Percentiles rank a stretch among this genome's conserved stretches.
Conservation (phyloP, 495 filamentous ascomycete species). For the Sordaria brevicollis region DNA sequence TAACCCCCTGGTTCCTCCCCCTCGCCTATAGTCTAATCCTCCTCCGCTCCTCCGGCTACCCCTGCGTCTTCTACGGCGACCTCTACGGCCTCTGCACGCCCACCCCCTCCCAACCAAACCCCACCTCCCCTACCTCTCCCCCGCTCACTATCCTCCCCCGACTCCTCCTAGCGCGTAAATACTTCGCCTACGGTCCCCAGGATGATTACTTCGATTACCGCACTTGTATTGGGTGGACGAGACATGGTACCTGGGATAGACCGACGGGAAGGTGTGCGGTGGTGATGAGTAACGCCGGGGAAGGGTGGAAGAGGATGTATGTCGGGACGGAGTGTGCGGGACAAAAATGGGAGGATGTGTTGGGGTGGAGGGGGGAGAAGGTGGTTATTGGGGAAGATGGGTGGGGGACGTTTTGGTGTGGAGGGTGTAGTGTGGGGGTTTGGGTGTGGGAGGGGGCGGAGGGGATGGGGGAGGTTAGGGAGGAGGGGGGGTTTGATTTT, state of each 20-base stretch:
- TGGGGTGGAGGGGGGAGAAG: conserved; percentile 33
- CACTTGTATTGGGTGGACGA: conserved; percentile 62
- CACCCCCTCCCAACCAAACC: conserved; percentile 33
- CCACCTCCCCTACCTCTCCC: conserved; percentile 40
- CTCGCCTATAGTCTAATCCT: conserved; percentile 56
- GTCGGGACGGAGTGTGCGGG: conserved; percentile 46
- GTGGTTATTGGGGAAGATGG: conserved; percentile 46
- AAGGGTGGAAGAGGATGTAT: conserved; percentile 47
- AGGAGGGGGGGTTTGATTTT: conserved; percentile 8
- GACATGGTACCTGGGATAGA: conserved; percentile 46
- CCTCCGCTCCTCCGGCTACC: conserved; percentile 52
- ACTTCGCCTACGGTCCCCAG: conserved; percentile 60
- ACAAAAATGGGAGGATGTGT: conserved; percentile 51
- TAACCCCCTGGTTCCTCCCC: conserved; percentile 47
- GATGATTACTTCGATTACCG: conserved; percentile 56
- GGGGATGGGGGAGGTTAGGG: conserved; percentile 37
- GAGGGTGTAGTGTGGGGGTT: conserved; percentile 43
- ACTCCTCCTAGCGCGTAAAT: conserved; percentile 53
- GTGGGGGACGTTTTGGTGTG: conserved; percentile 44
- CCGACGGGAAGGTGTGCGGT: conserved; percentile 46
- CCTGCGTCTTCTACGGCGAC: conserved; percentile 68
- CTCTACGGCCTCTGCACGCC: conserved; percentile 51
- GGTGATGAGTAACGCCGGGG: conserved; percentile 46
- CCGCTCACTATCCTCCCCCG: conserved; percentile 39
- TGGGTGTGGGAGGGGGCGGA: conserved; percentile 50